Base-by-base conservation (phyloP, 2,329 filamentous ascomycete genomes). In the Venturia carpophila region DNA sequence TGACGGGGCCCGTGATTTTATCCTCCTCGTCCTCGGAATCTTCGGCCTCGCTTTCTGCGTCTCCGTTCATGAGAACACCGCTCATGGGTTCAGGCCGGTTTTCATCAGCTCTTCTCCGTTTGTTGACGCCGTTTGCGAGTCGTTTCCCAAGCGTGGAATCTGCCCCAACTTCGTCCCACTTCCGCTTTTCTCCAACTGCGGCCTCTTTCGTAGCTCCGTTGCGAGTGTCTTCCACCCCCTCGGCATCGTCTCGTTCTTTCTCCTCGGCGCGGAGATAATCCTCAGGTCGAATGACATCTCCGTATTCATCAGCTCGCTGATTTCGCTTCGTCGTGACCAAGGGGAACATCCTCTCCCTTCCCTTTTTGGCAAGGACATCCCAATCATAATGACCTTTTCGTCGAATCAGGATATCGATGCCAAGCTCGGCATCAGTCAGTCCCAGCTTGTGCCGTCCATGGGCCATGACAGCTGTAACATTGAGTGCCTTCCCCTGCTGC, bases 241-340 rank as follows among this genome's bases (percentile, higher is more conserved):
- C 84, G 15, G 84, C 85, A 49, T 90, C 88, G 21, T 85, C 82
- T 66, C 88, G 86, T 69, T 96, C 91, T 66, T 91, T 87, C 76
- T 97, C 94, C 73, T 99, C 94, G 0, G 92, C 93, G 66, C 92
- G 85, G 1, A 97, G 82, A 73, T 93, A 99, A 68, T 99, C 94
- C 74, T 97, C 94, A 0, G 93, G 90, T 64, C 92, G 86, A 70
- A 99, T 97, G 19, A 95, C 79, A 69, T 99, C 94, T 66, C 94
- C 94, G 76, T 94, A 99, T 68, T 97, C 93, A 72, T 97, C 94
- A 39, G 83, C 85, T 62, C 91, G 87, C 73, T 87, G 64, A 21
- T 45, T 89, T 71, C 90, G 83, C 63, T 91, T 87, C 30, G 92
- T 85, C 9, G 56, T 37, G 0, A 92, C 85, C 64, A 95, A 87